A percentile compares a stretch with the other conserved stretches of the same genome.
Conservation (phyloP, 495 filamentous ascomycete genomes). For the Daldinia decipiens region DNA sequence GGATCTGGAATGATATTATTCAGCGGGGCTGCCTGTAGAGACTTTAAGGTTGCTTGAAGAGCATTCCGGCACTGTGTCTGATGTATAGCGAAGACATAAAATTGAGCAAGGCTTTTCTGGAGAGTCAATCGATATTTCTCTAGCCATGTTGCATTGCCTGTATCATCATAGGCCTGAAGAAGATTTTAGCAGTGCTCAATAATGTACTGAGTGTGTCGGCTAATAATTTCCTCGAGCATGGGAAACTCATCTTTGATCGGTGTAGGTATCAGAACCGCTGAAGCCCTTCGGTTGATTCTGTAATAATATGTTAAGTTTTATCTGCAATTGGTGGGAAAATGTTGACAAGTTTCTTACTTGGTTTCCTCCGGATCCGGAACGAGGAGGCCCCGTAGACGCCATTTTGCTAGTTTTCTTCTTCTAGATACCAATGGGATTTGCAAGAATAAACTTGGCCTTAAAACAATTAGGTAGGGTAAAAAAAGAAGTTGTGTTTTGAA, state of each 20-base stretch:
- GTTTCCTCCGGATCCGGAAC: too few species aligned
- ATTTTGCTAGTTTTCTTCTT: too few species aligned
- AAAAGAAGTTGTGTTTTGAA: too few species aligned
- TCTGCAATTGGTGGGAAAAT: too few species aligned
- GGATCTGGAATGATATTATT: not conserved
- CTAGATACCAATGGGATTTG: too few species aligned
- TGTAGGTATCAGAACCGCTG: not conserved
- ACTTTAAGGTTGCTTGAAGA: not conserved
- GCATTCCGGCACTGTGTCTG: not conserved
- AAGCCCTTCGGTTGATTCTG: not conserved
- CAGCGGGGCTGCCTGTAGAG: not conserved
- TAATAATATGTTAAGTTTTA: not conserved
- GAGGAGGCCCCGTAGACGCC: too few species aligned
- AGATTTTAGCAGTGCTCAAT: not conserved
- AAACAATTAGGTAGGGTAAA: too few species aligned
- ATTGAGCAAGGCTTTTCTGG: not conserved
- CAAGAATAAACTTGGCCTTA: too few species aligned
- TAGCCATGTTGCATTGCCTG: not conserved
- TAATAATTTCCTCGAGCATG: not conserved
- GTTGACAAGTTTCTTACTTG: too few species aligned
- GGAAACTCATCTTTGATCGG: not conserved
- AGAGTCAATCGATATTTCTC: not conserved
- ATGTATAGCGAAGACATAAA: not conserved
- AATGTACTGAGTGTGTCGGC: not conserved
- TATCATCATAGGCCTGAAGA: not conserved